phyloP scores from a whole-genome alignment of 495 filamentous ascomycete genomes.

The Mytilinidion resinicola region DNA sequence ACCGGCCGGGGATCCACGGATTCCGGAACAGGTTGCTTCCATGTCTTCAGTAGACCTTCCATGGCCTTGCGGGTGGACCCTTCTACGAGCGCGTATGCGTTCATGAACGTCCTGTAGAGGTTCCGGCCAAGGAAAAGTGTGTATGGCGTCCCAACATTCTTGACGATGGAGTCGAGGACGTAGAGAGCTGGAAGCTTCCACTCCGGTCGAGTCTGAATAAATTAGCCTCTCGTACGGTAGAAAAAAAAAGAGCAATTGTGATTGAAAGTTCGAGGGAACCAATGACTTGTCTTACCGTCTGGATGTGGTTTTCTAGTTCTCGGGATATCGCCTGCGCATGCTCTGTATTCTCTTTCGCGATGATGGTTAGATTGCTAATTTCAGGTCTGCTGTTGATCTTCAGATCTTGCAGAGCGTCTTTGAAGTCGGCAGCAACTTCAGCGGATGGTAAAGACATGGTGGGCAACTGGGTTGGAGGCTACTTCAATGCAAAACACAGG shows the following conservation, averaged over 20 bases:
- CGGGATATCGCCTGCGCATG: slow-evolving; percentile 87
- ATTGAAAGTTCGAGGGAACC: neutral
- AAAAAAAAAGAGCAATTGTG: neutral
- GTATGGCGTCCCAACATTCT: slow-evolving; percentile 97
- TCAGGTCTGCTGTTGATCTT: slow-evolving; percentile 81
- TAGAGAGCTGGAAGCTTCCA: slow-evolving; percentile 94
- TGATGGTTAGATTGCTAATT: slow-evolving; percentile 91
- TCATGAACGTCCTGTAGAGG: slow-evolving; percentile 91
- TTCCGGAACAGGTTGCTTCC: slow-evolving; percentile 93
- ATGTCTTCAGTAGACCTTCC: slow-evolving; percentile 95
- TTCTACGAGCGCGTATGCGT: slow-evolving; percentile 85
- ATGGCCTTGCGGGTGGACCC: slow-evolving; percentile 73
- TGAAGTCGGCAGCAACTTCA: slow-evolving; percentile 93
- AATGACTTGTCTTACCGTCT: slow-evolving; percentile 61
- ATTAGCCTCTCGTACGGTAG: slow-evolving; percentile 5
- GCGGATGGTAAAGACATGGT: slow-evolving; percentile 74
- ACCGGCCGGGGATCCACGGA: slow-evolving; percentile 83
- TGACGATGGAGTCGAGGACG: slow-evolving; percentile 94
- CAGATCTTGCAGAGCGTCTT: slow-evolving; percentile 84
- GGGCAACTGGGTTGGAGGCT: slow-evolving; percentile 26
- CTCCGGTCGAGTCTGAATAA: slow-evolving; percentile 65
- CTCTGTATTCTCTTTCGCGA: slow-evolving; percentile 92
- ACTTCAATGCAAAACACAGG: slow-evolving; percentile 2
- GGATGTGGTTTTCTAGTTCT: slow-evolving; percentile 85
- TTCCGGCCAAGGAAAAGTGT: slow-evolving; percentile 87